A percentile compares a stretch with the other conserved stretches of the same genome.
These are phyloP conservation scores for Cladosporium sp. DNA, from an alignment of 2,329 filamentous ascomycete species.

Conservation along the genomic window DNA sequence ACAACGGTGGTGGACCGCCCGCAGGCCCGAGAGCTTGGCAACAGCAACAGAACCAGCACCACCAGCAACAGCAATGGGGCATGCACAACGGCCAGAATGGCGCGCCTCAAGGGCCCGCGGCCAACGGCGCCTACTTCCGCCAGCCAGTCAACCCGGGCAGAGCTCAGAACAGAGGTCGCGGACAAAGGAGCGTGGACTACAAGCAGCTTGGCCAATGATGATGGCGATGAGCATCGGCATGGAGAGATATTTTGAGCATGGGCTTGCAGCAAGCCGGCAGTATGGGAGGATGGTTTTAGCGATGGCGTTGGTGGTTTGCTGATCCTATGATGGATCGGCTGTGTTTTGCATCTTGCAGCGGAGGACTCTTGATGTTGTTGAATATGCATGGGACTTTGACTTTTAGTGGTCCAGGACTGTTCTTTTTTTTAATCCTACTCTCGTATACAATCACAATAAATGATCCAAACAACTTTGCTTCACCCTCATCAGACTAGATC, in stretches of 20 bases:
- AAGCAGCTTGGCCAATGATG: slow-evolving; percentile 61
- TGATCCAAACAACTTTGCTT: neutral
- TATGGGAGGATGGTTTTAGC: slow-evolving; percentile 10
- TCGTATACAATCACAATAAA: slow-evolving; percentile 8
- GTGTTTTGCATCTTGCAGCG: neutral
- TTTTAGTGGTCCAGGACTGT: neutral
- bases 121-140: slow-evolving; percentile 86
- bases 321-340: neutral
- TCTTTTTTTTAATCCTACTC: neutral
- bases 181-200: slow-evolving; percentile 83
- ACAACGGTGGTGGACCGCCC: slow-evolving; percentile 15
- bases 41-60: slow-evolving; percentile 9
- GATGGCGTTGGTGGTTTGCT: slow-evolving; percentile 17
- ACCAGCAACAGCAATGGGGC: slow-evolving; percentile 22
- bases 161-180: slow-evolving; percentile 62
- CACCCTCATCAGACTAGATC: neutral
- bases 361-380: neutral
- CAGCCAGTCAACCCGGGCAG: slow-evolving; percentile 95
- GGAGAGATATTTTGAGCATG: neutral
- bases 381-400: neutral
- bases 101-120: slow-evolving; percentile 13
- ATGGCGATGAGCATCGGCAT: neutral
- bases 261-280: neutral
- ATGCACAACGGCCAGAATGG: slow-evolving; percentile 24
- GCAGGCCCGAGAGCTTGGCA: slow-evolving; percentile 22